Evolutionary conservation across 768 basidiomycete species (phyloP).

Genomic region (Tulasnella sp.): DNA sequence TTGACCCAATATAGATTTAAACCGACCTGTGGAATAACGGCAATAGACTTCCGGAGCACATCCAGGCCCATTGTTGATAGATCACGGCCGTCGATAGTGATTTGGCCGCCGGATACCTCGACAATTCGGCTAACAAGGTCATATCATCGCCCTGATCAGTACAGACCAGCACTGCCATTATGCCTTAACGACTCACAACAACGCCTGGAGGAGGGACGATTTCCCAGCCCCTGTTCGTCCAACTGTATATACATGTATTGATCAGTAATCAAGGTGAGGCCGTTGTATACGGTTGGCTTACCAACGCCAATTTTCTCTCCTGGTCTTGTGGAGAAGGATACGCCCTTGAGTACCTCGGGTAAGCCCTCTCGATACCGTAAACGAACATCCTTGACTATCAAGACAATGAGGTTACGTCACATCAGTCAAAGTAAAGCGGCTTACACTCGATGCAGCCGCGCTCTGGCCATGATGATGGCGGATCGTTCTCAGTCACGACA

Average conservation of each 20-base stretch:
- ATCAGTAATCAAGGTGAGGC: neutral
- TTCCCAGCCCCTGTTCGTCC: slow-evolving; percentile 72
- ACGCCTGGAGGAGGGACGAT: slow-evolving; percentile 28
- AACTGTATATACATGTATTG: neutral
- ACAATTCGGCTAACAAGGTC: slow-evolving; percentile 47
- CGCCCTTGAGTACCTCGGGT: slow-evolving; percentile 76
- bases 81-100: slow-evolving; percentile 74
- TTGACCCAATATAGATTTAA: no score
- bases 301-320: slow-evolving; percentile 74
- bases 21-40: no score
- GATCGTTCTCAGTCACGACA: no score
- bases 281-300: slow-evolving; percentile 12
- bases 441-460: slow-evolving; percentile 51
- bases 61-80: slow-evolving; percentile 57
- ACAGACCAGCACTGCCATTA: no score
- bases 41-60: no score
- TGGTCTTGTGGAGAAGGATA: slow-evolving; percentile 56
- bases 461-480: slow-evolving; percentile 42
- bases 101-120: slow-evolving; percentile 62
- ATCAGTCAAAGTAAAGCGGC: no score
- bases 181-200: no score
- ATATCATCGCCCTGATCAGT: no score
- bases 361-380: slow-evolving; percentile 80
- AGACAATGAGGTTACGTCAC: no score
- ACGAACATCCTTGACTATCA: slow-evolving; percentile 50